Percentiles rank a stretch among this genome's conserved stretches.
Evolutionary conservation across 1,139 yeast genomes (phyloP).

Genomic region (Geotrichum candidum): DNA sequence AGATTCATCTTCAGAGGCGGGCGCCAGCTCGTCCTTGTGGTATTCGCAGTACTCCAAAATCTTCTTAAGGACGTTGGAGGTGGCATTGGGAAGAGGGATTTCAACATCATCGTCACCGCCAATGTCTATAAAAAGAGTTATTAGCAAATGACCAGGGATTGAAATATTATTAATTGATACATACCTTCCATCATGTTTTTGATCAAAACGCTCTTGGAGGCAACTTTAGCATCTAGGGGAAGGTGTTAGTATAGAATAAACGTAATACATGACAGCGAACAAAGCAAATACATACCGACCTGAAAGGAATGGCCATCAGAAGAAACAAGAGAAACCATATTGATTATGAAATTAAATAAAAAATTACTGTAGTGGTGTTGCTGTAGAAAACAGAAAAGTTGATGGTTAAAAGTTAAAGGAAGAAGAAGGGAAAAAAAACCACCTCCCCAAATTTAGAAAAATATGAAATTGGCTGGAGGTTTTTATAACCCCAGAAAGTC

Average conservation of each 20-base stretch:
- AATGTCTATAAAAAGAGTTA: constrained; percentile 18
- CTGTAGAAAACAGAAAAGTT: not conserved
- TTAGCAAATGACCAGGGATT: not conserved
- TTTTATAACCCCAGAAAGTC: not conserved
- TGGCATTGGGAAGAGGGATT: constrained; percentile 78
- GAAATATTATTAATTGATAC: constrained; percentile 13
- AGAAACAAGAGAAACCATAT: constrained; percentile 35
- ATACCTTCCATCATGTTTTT: constrained; percentile 87
- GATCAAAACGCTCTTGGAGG: constrained; percentile 81
- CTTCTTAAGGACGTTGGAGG: constrained; percentile 69
- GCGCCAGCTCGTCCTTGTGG: constrained; percentile 74
- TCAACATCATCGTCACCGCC: constrained; percentile 64
- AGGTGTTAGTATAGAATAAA: not conserved
- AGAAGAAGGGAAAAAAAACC: not conserved
- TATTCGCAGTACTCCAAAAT: constrained; percentile 97
- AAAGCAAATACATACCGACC: constrained; percentile 32
- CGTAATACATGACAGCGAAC: not conserved
- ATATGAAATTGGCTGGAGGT: not conserved
- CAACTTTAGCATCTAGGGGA: constrained; percentile 63
- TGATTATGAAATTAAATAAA: not conserved
- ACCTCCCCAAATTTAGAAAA: not conserved
- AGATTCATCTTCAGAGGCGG: constrained; percentile 16
- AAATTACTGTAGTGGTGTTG: not conserved
- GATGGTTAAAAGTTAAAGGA: not conserved
- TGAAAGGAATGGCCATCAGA: constrained; percentile 40